These are phyloP conservation scores for Cutaneotrichosporon cyanovorans DNA, from an alignment of 1,284 basidiomycete species.

Conservation along the genomic window DNA sequence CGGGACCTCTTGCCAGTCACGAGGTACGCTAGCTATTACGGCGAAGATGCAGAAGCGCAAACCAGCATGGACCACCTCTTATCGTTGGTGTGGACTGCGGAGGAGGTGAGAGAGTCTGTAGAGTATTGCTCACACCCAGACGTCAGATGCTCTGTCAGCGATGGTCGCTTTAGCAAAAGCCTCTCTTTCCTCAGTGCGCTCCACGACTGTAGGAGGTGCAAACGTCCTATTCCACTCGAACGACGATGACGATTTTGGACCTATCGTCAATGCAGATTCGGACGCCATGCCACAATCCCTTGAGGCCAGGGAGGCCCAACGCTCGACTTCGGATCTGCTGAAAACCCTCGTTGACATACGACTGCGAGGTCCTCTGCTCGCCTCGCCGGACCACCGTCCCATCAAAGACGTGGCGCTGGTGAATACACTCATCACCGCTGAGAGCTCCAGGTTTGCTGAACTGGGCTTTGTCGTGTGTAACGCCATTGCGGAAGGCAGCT, in stretches of 20 bases:
- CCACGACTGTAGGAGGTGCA: background rate
- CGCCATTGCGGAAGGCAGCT: slow-evolving; percentile 52
- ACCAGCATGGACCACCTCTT: background rate
- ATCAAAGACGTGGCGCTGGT: slow-evolving; percentile 60
- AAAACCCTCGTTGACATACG: slow-evolving; percentile 31
- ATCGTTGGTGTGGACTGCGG: slow-evolving; percentile 53
- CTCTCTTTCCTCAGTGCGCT: slow-evolving; percentile 1
- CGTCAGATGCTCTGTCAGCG: background rate
- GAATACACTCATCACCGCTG: slow-evolving; percentile 54
- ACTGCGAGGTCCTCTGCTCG: slow-evolving; percentile 51
- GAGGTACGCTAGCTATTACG: slow-evolving; percentile 4
- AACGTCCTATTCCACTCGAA: background rate
- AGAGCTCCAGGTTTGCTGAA: slow-evolving; percentile 53
- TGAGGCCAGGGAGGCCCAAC: slow-evolving; percentile 29
- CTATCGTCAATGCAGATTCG: slow-evolving; percentile 50
- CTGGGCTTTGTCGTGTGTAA: slow-evolving; percentile 56
- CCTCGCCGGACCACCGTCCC: slow-evolving; percentile 52
- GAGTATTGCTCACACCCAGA: slow-evolving; percentile 2
- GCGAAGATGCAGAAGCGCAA: slow-evolving; percentile 6
- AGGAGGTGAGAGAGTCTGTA: slow-evolving; percentile 51
- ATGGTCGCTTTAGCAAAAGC: slow-evolving; percentile 19
- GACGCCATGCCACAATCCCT: slow-evolving; percentile 30
- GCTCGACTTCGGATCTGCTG: slow-evolving; percentile 21
- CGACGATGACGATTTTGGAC: slow-evolving; percentile 61
- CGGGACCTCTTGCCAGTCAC: slow-evolving; percentile 48